phyloP scores from a whole-genome alignment of 306 rosid species.

The Cicer judaicum region DNA sequence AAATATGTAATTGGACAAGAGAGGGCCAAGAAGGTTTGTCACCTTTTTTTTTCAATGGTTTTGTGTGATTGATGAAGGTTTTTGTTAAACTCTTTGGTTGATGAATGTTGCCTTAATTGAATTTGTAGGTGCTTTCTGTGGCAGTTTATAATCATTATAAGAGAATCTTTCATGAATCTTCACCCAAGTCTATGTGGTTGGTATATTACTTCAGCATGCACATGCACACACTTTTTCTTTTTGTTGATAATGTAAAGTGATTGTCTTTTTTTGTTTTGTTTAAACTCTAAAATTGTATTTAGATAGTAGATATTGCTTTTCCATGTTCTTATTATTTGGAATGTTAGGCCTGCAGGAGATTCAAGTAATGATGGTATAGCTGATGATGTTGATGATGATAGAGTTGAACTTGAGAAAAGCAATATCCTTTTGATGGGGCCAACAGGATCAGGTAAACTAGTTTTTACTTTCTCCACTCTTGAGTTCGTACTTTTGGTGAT shows the following conservation, averaged over 20 bases:
- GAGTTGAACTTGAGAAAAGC: constrained; percentile 95
- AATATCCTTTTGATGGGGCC: constrained; percentile 98
- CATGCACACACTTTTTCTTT: background rate
- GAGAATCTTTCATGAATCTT: constrained; percentile 75
- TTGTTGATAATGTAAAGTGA: background rate
- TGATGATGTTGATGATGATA: constrained; percentile 64
- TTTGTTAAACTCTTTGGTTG: background rate
- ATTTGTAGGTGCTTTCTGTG: constrained; percentile 84
- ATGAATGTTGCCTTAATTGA: constrained; percentile 32
- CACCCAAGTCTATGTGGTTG: constrained; percentile 64
- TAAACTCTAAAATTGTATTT: constrained; percentile 10
- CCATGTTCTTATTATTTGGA: constrained; percentile 55
- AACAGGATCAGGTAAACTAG: constrained; percentile 91
- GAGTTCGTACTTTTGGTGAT: background rate
- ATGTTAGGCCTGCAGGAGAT: constrained; percentile 87
- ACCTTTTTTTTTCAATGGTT: background rate
- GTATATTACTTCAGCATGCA: constrained; percentile 44
- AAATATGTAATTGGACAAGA: constrained; percentile 96
- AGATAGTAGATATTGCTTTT: constrained; percentile 32
- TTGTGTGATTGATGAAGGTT: background rate
- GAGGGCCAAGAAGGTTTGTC: constrained; percentile 83
- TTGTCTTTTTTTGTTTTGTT: background rate
- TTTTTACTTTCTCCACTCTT: constrained; percentile 31
- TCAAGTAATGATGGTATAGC: constrained; percentile 50
- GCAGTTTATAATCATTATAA: constrained; percentile 97